These are phyloP conservation scores for Xanthoparmelia taractica DNA, from an alignment of 495 filamentous ascomycete genomes.

Conservation along the genomic window DNA sequence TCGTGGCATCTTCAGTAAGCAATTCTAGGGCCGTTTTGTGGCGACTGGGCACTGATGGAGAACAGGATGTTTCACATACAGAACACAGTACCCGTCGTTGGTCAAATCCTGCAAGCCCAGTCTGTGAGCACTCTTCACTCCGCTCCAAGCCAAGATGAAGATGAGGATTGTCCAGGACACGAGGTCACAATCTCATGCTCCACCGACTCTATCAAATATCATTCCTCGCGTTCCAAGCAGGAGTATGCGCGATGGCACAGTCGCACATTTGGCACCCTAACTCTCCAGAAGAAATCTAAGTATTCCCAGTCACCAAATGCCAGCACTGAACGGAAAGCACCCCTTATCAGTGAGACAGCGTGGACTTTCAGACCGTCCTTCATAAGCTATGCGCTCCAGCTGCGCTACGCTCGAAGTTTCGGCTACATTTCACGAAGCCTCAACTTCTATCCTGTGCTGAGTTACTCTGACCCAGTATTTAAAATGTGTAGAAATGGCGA, in stretches of 20 bases:
- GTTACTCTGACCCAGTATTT: too few species aligned
- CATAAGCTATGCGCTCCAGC: background rate
- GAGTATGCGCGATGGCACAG: too few species aligned
- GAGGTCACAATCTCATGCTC: too few species aligned
- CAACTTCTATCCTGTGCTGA: background rate
- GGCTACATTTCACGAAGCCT: background rate
- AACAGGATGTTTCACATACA: background rate
- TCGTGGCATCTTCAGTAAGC: conserved; percentile 1
- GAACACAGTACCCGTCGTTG: too few species aligned
- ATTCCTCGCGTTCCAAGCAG: too few species aligned
- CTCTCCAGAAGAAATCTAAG: background rate
- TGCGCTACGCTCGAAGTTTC: background rate
- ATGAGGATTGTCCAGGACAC: too few species aligned
- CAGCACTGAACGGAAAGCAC: background rate
- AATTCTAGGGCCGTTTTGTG: too few species aligned
- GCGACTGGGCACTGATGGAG: background rate
- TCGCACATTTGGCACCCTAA: background rate
- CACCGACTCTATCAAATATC: too few species aligned
- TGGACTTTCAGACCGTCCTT: background rate
- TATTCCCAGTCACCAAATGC: background rate
- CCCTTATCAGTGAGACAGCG: background rate
- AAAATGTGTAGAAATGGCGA: background rate
- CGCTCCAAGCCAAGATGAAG: too few species aligned
- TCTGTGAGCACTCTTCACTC: too few species aligned
- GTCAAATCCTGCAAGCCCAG: too few species aligned